Evolutionary conservation across 305 asterid genomes (phyloP).

Genomic region (Fraxinus latifolia): DNA sequence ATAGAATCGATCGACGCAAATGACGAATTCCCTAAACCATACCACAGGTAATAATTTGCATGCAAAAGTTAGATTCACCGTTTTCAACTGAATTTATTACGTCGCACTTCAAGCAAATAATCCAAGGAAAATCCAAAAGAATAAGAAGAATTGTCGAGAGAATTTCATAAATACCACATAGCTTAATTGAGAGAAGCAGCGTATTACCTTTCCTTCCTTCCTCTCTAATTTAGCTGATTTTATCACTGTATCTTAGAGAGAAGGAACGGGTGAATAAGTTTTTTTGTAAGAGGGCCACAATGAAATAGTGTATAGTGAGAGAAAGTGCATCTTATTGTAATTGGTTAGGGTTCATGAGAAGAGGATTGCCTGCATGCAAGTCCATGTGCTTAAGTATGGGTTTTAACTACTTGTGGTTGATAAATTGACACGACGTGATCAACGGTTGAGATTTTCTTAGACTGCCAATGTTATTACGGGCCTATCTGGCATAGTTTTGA

Average conservation of each 20-base stretch:
- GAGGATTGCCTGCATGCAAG: slow-evolving; percentile 19
- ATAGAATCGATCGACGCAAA: neutral
- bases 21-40: neutral
- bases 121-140: neutral
- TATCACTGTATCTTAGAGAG: neutral
- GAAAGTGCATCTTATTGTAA: neutral
- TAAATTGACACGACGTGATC: neutral
- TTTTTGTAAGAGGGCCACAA: slow-evolving; percentile 15
- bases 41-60: neutral
- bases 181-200: slow-evolving; percentile 20
- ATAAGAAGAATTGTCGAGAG: neutral
- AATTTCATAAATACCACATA: slow-evolving; percentile 11
- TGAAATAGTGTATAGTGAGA: neutral
- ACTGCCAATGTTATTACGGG: too few species aligned
- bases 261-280: neutral
- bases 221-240: slow-evolving; percentile 6
- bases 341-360: slow-evolving; percentile 39
- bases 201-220: slow-evolving; percentile 3
- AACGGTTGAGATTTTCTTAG: neutral
- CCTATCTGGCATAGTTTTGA: too few species aligned
- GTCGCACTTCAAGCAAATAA: neutral
- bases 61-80: neutral
- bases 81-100: neutral
- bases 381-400: neutral
- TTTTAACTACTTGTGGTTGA: neutral